Conservation (phyloP, 768 basidiomycete genomes). For the Boletus pseudopeckii region DNA sequence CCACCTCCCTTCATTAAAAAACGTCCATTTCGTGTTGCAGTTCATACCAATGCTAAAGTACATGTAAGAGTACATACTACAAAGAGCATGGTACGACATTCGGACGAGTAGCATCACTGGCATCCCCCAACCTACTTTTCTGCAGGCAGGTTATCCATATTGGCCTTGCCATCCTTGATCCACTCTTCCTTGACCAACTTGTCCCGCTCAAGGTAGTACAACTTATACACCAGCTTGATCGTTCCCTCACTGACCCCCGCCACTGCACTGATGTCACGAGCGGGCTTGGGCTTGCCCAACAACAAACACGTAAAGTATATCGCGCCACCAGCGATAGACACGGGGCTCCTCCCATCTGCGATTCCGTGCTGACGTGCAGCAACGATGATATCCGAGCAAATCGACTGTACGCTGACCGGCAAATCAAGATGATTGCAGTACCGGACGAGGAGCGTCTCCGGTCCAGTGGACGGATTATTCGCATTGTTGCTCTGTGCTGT, state of each 20-base stretch:
- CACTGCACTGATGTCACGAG: constrained; percentile 84
- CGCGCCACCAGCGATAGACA: constrained; percentile 97
- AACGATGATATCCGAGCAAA: constrained; percentile 79
- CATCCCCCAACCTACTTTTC: constrained; percentile 17
- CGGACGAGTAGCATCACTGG: not conserved
- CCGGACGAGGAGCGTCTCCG: constrained; percentile 86
- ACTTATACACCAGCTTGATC: constrained; percentile 83
- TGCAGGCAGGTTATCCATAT: constrained; percentile 29
- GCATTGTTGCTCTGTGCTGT: constrained; percentile 46
- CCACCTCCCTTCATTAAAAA: not conserved
- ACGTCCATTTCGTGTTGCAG: constrained; percentile 3
- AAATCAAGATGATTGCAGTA: constrained; percentile 93
- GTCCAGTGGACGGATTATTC: constrained; percentile 54
- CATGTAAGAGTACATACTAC: constrained; percentile 16
- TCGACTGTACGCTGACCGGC: constrained; percentile 75
- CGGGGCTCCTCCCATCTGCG: constrained; percentile 90
- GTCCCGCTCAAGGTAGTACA: constrained; percentile 71
- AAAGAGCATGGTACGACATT: constrained; percentile 14
- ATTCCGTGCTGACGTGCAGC: constrained; percentile 80
- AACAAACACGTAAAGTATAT: constrained; percentile 91
- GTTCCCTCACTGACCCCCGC: constrained; percentile 96
- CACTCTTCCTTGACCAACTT: constrained; percentile 83
- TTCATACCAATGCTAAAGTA: constrained; percentile 15
- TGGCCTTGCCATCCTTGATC: constrained; percentile 76
- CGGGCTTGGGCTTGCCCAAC: constrained; percentile 68